These are phyloP conservation scores for Exophiala sideris DNA, from an alignment of 2,329 filamentous ascomycete species.

Conservation along the genomic window DNA sequence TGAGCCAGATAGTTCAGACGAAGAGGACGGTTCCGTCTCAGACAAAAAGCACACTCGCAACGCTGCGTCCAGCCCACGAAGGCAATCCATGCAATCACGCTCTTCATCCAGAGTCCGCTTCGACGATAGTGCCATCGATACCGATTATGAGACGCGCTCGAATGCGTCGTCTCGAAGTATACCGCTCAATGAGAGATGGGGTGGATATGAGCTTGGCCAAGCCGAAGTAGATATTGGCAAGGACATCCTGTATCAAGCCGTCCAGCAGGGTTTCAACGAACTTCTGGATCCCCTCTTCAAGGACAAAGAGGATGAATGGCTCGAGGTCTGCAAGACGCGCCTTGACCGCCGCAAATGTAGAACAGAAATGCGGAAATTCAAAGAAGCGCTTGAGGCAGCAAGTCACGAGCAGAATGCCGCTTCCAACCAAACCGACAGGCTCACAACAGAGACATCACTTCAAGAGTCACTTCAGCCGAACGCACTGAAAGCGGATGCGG, in stretches of 20 bases:
- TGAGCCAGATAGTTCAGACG: conserved; percentile 38
- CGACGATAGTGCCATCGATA: conserved; percentile 62
- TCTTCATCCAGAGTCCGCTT: conserved; percentile 79
- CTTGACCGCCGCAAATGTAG: conserved; percentile 56
- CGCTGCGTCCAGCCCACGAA: conserved; percentile 23
- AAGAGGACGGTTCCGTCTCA: conserved; percentile 32
- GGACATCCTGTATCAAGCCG: conserved; percentile 86
- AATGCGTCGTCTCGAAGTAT: conserved; percentile 71
- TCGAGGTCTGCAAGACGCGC: conserved; percentile 64
- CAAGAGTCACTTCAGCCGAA: not conserved
- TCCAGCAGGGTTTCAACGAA: conserved; percentile 90
- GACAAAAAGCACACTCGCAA: conserved; percentile 6
- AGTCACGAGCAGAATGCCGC: conserved; percentile 31
- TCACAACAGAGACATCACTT: conserved; percentile 27
- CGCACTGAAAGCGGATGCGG: not conserved
- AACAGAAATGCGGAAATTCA: conserved; percentile 38
- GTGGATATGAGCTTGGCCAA: conserved; percentile 73
- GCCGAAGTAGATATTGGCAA: conserved; percentile 79
- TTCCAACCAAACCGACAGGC: conserved; percentile 29
- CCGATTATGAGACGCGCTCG: conserved; percentile 67
- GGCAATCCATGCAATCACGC: conserved; percentile 57
- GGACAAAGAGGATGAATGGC: conserved; percentile 70
- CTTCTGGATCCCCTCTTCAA: conserved; percentile 84
- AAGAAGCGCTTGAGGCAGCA: conserved; percentile 29
- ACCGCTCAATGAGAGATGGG: conserved; percentile 66